Percentiles rank a stretch among this genome's conserved stretches.
These are phyloP conservation scores for Penicillium roqueforti DNA, from an alignment of 495 filamentous ascomycete genomes.

Conservation along the genomic window DNA sequence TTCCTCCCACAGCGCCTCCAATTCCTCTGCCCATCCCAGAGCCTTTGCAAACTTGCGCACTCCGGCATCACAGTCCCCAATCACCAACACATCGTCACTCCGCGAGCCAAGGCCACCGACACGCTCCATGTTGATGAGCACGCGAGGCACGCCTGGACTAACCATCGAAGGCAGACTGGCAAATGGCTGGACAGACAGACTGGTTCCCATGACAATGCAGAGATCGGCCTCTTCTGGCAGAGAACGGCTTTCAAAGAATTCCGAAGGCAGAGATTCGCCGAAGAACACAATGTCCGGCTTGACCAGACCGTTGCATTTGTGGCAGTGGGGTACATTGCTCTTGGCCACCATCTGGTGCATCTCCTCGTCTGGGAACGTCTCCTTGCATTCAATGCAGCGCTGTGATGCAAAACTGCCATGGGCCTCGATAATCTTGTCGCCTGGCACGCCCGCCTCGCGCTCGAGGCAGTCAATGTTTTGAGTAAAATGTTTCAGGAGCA, in stretches of 20 bases:
- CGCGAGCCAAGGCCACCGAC: conserved; percentile 76
- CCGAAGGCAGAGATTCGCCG: conserved; percentile 72
- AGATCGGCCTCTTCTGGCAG: conserved; percentile 66
- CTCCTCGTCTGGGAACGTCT: conserved; percentile 59
- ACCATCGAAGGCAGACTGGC: conserved; percentile 68
- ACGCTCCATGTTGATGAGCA: conserved; percentile 84
- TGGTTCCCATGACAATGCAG: conserved; percentile 87
- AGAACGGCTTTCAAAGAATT: conserved; percentile 58
- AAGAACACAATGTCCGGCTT: conserved; percentile 99
- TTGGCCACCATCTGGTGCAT: conserved; percentile 65
- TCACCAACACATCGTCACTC: conserved; percentile 68
- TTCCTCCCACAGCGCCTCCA: conserved; percentile 64
- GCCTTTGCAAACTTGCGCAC: conserved; percentile 77
- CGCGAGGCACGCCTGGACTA: conserved; percentile 58
- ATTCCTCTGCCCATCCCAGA: conserved; percentile 81
- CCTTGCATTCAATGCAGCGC: conserved; percentile 83
- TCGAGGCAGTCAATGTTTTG: conserved; percentile 98
- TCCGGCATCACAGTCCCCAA: conserved; percentile 77
- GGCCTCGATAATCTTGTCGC: conserved; percentile 80
- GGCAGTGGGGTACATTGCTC: conserved; percentile 65
- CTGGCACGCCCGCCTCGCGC: conserved; percentile 77
- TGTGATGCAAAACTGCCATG: conserved; percentile 92
- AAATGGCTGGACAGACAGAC: conserved; percentile 84
- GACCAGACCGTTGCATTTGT: conserved; percentile 71
- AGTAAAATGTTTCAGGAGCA: conserved; percentile 83